A percentile compares a stretch with the other conserved stretches of the same genome.
phyloP scores from a whole-genome alignment of 306 rosid species.

The Quercus rubra region DNA sequence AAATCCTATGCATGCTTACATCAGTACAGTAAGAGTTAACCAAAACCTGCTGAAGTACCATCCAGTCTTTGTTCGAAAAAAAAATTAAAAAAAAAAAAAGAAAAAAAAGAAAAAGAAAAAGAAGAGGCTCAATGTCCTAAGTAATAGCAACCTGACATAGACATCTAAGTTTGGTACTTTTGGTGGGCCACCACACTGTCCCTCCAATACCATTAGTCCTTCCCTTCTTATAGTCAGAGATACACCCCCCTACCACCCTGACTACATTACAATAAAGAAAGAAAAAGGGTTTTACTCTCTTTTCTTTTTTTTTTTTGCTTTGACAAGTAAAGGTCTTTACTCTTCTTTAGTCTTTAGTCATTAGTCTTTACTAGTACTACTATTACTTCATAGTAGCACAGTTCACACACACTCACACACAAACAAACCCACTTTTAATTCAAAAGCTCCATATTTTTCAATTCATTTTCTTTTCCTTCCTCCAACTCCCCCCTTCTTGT shows the following conservation, averaged over 20 bases:
- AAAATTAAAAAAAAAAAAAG: not conserved
- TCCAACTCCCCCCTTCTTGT: slow-evolving; percentile 3
- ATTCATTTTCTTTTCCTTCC: slow-evolving; percentile 24
- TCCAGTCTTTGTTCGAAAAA: not conserved
- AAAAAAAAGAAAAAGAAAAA: not conserved
- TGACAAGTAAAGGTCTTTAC: no score
- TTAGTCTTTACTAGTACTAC: no score
- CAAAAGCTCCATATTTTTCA: slow-evolving; percentile 44
- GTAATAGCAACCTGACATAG: slow-evolving; percentile 24
- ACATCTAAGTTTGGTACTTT: slow-evolving; percentile 33
- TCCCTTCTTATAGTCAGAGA: slow-evolving; percentile 25
- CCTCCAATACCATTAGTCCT: slow-evolving; percentile 16
- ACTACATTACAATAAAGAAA: slow-evolving; percentile 7
- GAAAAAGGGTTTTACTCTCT: slow-evolving; percentile 16
- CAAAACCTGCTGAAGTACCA: no score
- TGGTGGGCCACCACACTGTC: slow-evolving; percentile 34
- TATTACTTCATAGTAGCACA: slow-evolving; percentile 4
- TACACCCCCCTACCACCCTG: slow-evolving; percentile 5
- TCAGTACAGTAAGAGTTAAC: no score
- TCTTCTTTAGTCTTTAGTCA: no score
- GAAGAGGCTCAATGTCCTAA: slow-evolving; percentile 3
- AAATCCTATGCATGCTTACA: no score
- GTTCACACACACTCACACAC: slow-evolving; percentile 20
- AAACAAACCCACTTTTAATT: slow-evolving; percentile 20
- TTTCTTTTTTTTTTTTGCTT: no score